Percentiles rank a stretch among this genome's conserved stretches.
Conservation (phyloP, 2,329 filamentous ascomycete species). For the Alternaria arborescens region DNA sequence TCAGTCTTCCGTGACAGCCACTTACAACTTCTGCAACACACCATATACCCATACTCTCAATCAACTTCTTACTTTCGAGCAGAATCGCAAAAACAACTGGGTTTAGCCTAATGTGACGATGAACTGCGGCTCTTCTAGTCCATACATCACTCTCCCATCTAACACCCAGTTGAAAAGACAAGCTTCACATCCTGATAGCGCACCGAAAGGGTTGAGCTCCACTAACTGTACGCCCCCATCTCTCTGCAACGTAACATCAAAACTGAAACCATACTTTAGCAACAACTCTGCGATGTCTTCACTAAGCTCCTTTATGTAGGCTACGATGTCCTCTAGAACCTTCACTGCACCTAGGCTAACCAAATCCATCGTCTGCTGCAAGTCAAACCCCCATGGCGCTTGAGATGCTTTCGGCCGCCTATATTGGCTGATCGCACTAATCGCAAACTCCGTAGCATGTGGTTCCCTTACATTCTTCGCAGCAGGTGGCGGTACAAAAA, state of each 20-base stretch:
- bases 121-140: slow-evolving; percentile 27
- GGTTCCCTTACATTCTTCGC: slow-evolving; percentile 1
- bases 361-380: slow-evolving; percentile 1
- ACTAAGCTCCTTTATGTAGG: slow-evolving; percentile 5
- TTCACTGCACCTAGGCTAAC: slow-evolving; percentile 7
- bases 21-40: not conserved
- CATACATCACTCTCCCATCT: slow-evolving; percentile 52
- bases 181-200: slow-evolving; percentile 55
- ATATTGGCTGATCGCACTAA: slow-evolving; percentile 26
- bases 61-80: not conserved
- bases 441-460: not conserved
- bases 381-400: not conserved
- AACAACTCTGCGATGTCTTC: slow-evolving; percentile 34
- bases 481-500: slow-evolving; percentile 54
- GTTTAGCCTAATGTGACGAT: not conserved
- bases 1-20: slow-evolving; percentile 3
- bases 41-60: not conserved
- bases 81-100: not conserved
- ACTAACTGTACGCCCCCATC: slow-evolving; percentile 45
- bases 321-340: slow-evolving; percentile 6
- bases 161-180: slow-evolving; percentile 59
- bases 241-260: slow-evolving; percentile 55
- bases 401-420: slow-evolving; percentile 17
- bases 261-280: slow-evolving; percentile 53
- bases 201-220: slow-evolving; percentile 59